phyloP scores from a whole-genome alignment of 306 rosid genomes.

The Ochetophila trinervis region DNA sequence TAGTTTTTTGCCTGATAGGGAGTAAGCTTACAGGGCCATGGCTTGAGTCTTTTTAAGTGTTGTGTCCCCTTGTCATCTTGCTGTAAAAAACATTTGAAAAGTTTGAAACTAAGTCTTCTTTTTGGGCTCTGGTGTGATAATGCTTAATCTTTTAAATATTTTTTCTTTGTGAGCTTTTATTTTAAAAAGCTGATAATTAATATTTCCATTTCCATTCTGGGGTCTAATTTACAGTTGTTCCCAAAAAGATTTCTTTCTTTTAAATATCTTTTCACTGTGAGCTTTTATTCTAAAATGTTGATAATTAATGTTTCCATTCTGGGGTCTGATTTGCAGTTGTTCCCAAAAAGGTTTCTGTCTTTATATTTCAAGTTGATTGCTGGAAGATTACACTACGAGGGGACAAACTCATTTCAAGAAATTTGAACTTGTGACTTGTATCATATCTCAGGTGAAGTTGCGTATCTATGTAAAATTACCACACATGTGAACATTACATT shows the following conservation, averaged over 20 bases:
- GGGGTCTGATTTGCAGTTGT: conserved; percentile 56
- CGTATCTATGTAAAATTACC: not conserved
- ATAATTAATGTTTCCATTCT: not conserved
- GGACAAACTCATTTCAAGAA: conserved; percentile 74
- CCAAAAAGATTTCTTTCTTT: no score
- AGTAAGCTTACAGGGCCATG: not conserved
- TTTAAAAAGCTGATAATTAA: not conserved
- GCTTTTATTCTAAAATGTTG: not conserved
- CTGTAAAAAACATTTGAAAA: not conserved
- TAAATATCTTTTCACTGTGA: not conserved
- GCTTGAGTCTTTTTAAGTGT: not conserved
- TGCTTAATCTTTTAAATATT: not conserved
- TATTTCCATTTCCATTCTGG: no score
- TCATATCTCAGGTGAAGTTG: conserved; percentile 4
- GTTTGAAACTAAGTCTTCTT: no score
- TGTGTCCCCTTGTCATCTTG: not conserved
- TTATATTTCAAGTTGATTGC: conserved; percentile 68
- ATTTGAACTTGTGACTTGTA: conserved; percentile 34
- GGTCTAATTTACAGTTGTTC: no score
- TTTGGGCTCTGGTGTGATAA: no score
- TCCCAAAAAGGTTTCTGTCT: conserved; percentile 70
- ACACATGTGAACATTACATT: no score
- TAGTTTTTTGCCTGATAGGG: not conserved
- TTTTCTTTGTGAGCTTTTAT: not conserved
- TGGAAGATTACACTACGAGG: conserved; percentile 81